Conservation (phyloP, 2,329 filamentous ascomycete species). For the Alternaria longipes region DNA sequence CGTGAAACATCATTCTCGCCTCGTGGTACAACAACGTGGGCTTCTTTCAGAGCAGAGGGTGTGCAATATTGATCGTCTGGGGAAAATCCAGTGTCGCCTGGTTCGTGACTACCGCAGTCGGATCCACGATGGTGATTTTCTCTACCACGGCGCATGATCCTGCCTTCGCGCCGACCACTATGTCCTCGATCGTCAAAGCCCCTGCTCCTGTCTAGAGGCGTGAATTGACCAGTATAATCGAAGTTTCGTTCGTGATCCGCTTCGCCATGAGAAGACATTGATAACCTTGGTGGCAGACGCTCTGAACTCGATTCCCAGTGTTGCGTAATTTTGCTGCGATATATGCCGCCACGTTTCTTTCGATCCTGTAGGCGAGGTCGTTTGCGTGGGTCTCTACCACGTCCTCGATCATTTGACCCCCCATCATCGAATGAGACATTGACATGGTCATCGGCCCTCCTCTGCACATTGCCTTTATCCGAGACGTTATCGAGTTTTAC, state of each 20-base stretch:
- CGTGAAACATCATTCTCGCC: background rate
- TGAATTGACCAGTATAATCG: background rate
- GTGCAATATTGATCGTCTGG: background rate
- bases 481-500: background rate
- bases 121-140: background rate
- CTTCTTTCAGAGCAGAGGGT: background rate
- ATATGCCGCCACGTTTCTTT: background rate
- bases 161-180: background rate
- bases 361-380: background rate
- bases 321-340: background rate
- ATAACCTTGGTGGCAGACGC: background rate
- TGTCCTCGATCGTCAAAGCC: background rate
- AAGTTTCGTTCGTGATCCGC: background rate
- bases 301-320: background rate
- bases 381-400: background rate
- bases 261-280: background rate
- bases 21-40: background rate
- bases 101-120: background rate
- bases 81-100: background rate
- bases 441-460: background rate
- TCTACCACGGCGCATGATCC: background rate
- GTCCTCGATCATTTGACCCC: background rate
- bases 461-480: background rate
- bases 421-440: background rate
- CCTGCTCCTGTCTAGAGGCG: background rate